A percentile compares a stretch with the other conserved stretches of the same genome.
These are phyloP conservation scores for Avena atlantica DNA, from an alignment of 176 grass and related monocot species.

Conservation along the genomic window DNA sequence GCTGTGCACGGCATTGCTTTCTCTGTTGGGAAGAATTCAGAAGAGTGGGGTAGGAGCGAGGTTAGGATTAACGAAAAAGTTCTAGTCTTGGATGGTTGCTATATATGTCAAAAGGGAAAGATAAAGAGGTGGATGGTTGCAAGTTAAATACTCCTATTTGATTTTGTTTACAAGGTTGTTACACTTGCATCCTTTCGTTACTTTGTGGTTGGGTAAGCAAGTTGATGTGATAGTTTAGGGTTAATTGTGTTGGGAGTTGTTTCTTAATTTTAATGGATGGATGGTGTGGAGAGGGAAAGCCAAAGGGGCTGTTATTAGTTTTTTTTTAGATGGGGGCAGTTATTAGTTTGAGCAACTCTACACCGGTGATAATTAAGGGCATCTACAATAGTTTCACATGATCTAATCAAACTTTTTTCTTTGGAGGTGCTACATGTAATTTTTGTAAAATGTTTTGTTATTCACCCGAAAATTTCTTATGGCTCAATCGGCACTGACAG, in stretches of 20 bases:
- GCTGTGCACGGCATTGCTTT: constrained; percentile 48
- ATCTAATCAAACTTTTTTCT: not conserved
- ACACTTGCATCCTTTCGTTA: constrained; percentile 12
- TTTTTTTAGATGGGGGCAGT: not conserved
- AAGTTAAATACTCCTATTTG: not conserved
- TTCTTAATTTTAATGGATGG: constrained; percentile 36
- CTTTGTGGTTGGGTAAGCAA: constrained; percentile 38
- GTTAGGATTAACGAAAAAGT: constrained; percentile 37
- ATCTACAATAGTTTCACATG: not conserved
- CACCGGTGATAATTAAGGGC: not conserved
- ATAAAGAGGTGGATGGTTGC: constrained; percentile 37
- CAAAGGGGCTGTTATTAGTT: constrained; percentile 20
- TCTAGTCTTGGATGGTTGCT: constrained; percentile 1
- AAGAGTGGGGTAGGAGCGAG: not conserved
- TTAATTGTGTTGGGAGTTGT: not conserved
- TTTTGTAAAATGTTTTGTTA: not conserved
- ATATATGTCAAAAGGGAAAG: constrained; percentile 27
- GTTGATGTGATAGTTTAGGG: constrained; percentile 51
- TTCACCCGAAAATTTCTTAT: not conserved
- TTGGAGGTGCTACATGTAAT: not conserved
- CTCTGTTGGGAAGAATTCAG: not conserved
- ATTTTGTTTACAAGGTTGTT: constrained; percentile 19
- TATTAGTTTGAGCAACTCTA: constrained; percentile 20
- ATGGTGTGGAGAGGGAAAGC: constrained; percentile 27
- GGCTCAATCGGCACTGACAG: not conserved